Evolutionary conservation across 2,329 filamentous ascomycete genomes (phyloP), one percentile per base, ranked within the genome.

Genomic region (Monosporascus sp.): DNA sequence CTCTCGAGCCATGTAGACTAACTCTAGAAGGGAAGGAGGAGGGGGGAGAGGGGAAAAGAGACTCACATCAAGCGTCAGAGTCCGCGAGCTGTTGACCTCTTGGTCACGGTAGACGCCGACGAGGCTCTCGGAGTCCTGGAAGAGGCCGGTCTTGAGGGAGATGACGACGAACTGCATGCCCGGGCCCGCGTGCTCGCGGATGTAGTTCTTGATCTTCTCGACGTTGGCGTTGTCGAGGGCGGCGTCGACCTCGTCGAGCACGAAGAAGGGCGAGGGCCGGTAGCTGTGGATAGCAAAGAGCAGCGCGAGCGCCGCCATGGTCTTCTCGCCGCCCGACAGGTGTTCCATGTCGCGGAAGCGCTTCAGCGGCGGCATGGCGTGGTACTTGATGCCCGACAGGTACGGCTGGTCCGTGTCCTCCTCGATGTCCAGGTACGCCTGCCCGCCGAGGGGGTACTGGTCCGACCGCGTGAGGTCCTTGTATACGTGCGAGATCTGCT

Each of bases 141-240:
- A 99, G 52, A 99, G 77, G 1, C 91, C 92, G 0, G 91, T 89
- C 80, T 99, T 99, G 68, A 99, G 80, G 74, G 86, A 91, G 70
- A 99, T 99, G 60, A 99, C 94, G 56, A 99, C 95, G 63, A 99
- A 99, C 70, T 99, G 94, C 91, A 97, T 97, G 15, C 95, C 95
- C 1, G 94, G 94, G 0, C 90, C 90, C 1, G 92, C 89, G 71
- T 99, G 92, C 65, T 96, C 90, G 38, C 88, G 84, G 57, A 99
- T 96, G 67, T 99, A 99, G 70, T 94, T 94, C 59, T 93, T 94
- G 71, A 99, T 92, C 68, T 95, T 91, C 62, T 90, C 87, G 6
- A 97, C 94, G 64, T 99, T 99, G 55, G 93, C 91, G 66, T 97
- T 96, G 69, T 99, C 94, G n/a, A 99, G 81, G 41, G 94, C 95